Evolutionary conservation across 495 filamentous ascomycete species (phyloP).

Genomic region (Penicillium steckii): DNA sequence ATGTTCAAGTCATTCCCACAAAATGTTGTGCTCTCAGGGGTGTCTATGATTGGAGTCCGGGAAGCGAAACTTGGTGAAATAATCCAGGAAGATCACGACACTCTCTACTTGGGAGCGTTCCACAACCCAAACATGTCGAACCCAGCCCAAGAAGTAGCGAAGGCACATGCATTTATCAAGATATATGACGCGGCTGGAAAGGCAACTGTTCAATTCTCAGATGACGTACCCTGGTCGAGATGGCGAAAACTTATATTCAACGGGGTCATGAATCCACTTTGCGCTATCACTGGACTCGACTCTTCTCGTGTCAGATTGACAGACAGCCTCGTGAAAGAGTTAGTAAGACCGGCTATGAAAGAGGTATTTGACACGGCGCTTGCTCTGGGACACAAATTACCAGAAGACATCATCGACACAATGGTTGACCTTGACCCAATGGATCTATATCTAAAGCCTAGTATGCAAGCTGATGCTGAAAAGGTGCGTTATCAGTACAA

Average conservation of each 20-base stretch:
- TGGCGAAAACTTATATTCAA: conserved; percentile 43
- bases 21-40: conserved; percentile 52
- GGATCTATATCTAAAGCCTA: conserved; percentile 40
- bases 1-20: conserved; percentile 47
- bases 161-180: conserved; percentile 36
- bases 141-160: conserved; percentile 14
- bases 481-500: conserved; percentile 26
- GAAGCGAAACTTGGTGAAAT: conserved; percentile 46
- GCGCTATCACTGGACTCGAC: conserved; percentile 14
- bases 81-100: conserved; percentile 41
- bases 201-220: conserved; percentile 20
- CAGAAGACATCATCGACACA: conserved; percentile 28
- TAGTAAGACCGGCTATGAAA: conserved; percentile 14
- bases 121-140: conserved; percentile 24
- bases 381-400: conserved; percentile 30
- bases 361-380: conserved; percentile 14
- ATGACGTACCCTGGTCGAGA: conserved; percentile 36
- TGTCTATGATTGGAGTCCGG: conserved; percentile 49
- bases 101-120: conserved; percentile 45
- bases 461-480: conserved; percentile 44
- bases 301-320: conserved; percentile 6
- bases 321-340: conserved; percentile 4
- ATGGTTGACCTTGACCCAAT: conserved; percentile 36
- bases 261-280: conserved; percentile 12
- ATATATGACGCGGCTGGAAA: conserved; percentile 38